Evolutionary conservation across 768 basidiomycete genomes (phyloP), one percentile per base, ranked within the genome.

Genomic region (Hygrophorus russula): DNA sequence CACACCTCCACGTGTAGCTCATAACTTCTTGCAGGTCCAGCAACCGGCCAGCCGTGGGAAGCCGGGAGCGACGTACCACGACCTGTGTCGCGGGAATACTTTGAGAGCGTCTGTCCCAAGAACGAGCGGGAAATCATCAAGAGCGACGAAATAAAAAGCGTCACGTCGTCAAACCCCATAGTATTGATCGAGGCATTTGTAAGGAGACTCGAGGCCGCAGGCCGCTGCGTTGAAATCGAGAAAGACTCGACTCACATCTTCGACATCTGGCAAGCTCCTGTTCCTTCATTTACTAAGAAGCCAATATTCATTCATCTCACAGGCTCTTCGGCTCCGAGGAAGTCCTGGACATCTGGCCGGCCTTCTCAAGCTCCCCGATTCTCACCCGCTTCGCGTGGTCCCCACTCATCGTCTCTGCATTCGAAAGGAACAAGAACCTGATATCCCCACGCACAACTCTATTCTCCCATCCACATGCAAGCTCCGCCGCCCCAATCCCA

Each of bases 321-420:
- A 83, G 82, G 64, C 47, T 78, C 20, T 74, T 81, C 35, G 71
- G 70, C 18, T 58, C 62, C 0, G 43, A 58, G 5, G 60, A 66
- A 9, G 55, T 76, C 4, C 64, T 76, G 14, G 63, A 64, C 20
- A 48, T 74, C 15, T 68, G 68, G 67, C 60, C 60, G 3, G 54
- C 66, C 4, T 56, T 78, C 3, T 66, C 68, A 7, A 46, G 53
- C 1, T 76, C 75, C 27, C 70, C 76, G 0, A 64, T 71, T 4
- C 54, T 83, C 6, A 68, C 63, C 4, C 49, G 70, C 28, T 79
- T 76, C 55, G 61, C 65, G 13, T 82, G 79, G 79, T 83, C 83
- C 0, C 66, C 76, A 0, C 68, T 82, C 3, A 62, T 83, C 45
- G 59, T 74, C 37, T 54, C 53, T n/a, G 68, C 68, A 0, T 76